These are phyloP conservation scores for Kalanchoe fedtschenkoi DNA, from an alignment of 164 flowering plant genomes.

Conservation along the genomic window DNA sequence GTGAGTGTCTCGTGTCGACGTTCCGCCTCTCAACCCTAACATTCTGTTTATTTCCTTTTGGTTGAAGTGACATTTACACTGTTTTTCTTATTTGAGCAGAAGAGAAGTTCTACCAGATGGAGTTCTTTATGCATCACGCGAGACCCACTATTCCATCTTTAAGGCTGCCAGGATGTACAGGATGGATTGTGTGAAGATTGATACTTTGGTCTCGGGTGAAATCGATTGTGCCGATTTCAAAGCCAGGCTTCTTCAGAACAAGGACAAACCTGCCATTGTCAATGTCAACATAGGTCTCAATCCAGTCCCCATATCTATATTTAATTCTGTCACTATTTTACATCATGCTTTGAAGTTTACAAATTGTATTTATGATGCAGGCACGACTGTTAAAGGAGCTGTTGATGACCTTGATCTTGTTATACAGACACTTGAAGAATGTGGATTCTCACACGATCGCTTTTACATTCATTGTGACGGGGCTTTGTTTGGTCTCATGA, in stretches of 20 bases:
- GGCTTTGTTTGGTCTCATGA: conserved; percentile 93
- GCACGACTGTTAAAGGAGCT: conserved; percentile 96
- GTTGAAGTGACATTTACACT: conserved; percentile 4
- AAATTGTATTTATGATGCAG: conserved; percentile 25
- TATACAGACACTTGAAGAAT: conserved; percentile 67
- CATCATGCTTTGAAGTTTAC: neutral
- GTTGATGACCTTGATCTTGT: conserved; percentile 97
- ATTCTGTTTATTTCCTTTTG: neutral
- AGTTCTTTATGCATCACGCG: conserved; percentile 70
- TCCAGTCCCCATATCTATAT: conserved; percentile 8
- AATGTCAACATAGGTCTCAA: conserved; percentile 80
- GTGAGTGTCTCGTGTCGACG: too few species aligned
- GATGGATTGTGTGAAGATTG: conserved; percentile 78
- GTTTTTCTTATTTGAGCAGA: conserved; percentile 39
- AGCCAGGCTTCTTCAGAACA: conserved; percentile 48
- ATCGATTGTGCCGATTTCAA: conserved; percentile 77
- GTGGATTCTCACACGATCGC: conserved; percentile 62
- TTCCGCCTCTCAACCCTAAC: neutral
- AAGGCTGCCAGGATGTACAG: conserved; percentile 96
- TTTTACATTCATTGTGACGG: conserved; percentile 97
- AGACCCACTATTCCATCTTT: conserved; percentile 84
- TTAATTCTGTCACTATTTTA: neutral
- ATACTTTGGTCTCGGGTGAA: conserved; percentile 64
- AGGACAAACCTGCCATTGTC: conserved; percentile 81
- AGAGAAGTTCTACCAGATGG: conserved; percentile 93